Percentiles rank a stretch among this genome's conserved stretches.
These are phyloP conservation scores for Sungouiella thailandica DNA, from an alignment of 805 yeast species.

Conservation along the genomic window DNA sequence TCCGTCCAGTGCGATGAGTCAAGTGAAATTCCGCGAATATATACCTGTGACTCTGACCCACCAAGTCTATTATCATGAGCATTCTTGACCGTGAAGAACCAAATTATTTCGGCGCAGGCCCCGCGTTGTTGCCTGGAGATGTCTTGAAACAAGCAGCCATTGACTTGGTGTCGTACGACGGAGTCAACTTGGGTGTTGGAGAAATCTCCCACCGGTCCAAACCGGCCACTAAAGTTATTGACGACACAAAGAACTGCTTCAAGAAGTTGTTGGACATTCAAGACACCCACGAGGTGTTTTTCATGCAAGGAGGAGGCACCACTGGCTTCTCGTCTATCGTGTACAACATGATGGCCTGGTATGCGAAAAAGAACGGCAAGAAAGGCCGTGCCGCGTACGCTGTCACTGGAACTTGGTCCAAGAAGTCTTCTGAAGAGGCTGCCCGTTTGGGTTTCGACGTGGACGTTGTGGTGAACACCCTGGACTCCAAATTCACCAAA, in stretches of 20 bases:
- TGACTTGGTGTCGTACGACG: constrained; percentile 71
- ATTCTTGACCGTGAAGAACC: constrained; percentile 63
- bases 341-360: constrained; percentile 73
- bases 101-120: constrained; percentile 97
- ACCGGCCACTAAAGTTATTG: constrained; percentile 73
- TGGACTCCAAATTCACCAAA: constrained; percentile 51
- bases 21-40: too few species aligned
- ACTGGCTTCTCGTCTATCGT: constrained; percentile 89
- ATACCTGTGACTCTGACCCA: too few species aligned
- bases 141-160: constrained; percentile 85
- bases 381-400: constrained; percentile 81
- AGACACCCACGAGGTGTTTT: constrained; percentile 89
- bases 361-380: constrained; percentile 66
- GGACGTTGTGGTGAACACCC: constrained; percentile 64
- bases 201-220: constrained; percentile 94
- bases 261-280: constrained; percentile 68
- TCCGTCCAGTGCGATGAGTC: too few species aligned
- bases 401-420: constrained; percentile 92
- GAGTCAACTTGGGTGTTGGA: constrained; percentile 80
- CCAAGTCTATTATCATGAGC: too few species aligned
- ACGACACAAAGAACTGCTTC: constrained; percentile 67
- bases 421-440: constrained; percentile 85
- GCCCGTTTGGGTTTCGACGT: constrained; percentile 72
- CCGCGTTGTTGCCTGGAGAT: constrained; percentile 80
- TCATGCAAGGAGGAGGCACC: constrained; percentile 98